Conservation (phyloP, 2,329 filamentous ascomycete species). For the Aureobasidium zeae region DNA sequence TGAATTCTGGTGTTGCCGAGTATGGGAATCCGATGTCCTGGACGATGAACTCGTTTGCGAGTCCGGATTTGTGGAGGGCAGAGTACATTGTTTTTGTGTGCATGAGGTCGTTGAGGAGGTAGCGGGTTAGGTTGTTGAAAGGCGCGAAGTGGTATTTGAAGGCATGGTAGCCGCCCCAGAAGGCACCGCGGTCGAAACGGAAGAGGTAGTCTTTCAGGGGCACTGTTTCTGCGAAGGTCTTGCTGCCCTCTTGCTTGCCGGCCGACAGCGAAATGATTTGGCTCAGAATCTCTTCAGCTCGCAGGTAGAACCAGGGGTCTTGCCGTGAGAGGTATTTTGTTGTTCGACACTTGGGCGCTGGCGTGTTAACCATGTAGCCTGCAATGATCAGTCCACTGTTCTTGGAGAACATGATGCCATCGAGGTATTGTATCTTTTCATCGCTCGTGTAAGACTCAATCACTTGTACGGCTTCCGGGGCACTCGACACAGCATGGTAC, state of each 20-base stretch:
- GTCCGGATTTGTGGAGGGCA: conserved; percentile 50
- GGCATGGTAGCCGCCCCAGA: conserved; percentile 54
- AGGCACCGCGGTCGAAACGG: conserved; percentile 55
- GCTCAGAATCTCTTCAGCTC: conserved; percentile 40
- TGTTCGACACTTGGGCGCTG: conserved; percentile 23
- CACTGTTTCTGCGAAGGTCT: conserved; percentile 30
- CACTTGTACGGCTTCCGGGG: conserved; percentile 40
- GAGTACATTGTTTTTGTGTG: conserved; percentile 55
- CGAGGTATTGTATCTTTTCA: conserved; percentile 52
- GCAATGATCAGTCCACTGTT: conserved; percentile 51
- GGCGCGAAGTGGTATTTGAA: conserved; percentile 53
- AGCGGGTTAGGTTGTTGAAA: conserved; percentile 51
- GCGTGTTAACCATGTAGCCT: conserved; percentile 41
- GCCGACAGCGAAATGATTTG: not conserved
- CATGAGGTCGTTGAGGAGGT: conserved; percentile 50
- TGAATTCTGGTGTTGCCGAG: conserved; percentile 41
- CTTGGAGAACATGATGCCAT: conserved; percentile 55
- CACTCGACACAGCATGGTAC: conserved; percentile 47
- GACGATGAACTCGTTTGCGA: conserved; percentile 49
- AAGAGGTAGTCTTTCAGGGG: conserved; percentile 48
- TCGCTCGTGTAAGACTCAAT: conserved; percentile 40
- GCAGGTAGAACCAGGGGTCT: conserved; percentile 69
- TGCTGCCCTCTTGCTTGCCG: too few relatives aligned
- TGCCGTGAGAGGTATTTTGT: conserved; percentile 45
- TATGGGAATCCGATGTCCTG: conserved; percentile 55